phyloP scores from a whole-genome alignment of 148 eudicot species.

The Linanthus parryae region DNA sequence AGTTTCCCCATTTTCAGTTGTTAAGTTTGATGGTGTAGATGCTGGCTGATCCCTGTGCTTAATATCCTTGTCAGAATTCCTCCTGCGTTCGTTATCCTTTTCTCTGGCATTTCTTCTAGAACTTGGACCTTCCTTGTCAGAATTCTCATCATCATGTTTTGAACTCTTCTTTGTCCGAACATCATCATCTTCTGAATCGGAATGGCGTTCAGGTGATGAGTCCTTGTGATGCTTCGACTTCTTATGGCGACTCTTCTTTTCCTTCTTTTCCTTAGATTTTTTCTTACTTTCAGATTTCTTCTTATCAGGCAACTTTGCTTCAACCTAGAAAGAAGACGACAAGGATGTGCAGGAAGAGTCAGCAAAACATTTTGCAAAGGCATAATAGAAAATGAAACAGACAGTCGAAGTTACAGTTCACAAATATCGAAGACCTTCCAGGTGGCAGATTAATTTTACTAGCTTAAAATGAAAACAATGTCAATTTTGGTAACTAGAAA shows the following conservation, averaged over 20 bases:
- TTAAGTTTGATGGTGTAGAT: slow-evolving; percentile 7
- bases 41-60: slow-evolving; percentile 21
- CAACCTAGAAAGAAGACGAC: slow-evolving; percentile 39
- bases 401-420: too few species aligned
- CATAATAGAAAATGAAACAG: neutral
- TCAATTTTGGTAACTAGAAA: too few species aligned
- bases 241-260: slow-evolving; percentile 32
- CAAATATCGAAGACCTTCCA: too few species aligned
- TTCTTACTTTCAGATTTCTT: slow-evolving; percentile 36
- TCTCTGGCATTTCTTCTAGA: slow-evolving; percentile 32
- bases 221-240: slow-evolving; percentile 51
- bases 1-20: neutral
- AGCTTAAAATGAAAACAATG: too few species aligned
- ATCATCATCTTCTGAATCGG: slow-evolving; percentile 37
- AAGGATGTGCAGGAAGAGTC: neutral
- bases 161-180: slow-evolving; percentile 26
- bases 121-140: slow-evolving; percentile 16
- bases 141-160: slow-evolving; percentile 13
- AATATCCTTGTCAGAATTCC: slow-evolving; percentile 17
- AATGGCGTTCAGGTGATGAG: slow-evolving; percentile 42
- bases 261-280: slow-evolving; percentile 29
- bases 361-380: neutral
- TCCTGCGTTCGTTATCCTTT: slow-evolving; percentile 19
- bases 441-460: too few species aligned
- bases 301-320: slow-evolving; percentile 53